Evolutionary conservation across 202 grass and related monocot genomes (phyloP).

Genomic region (Bolboschoenoplectus hybrid): DNA sequence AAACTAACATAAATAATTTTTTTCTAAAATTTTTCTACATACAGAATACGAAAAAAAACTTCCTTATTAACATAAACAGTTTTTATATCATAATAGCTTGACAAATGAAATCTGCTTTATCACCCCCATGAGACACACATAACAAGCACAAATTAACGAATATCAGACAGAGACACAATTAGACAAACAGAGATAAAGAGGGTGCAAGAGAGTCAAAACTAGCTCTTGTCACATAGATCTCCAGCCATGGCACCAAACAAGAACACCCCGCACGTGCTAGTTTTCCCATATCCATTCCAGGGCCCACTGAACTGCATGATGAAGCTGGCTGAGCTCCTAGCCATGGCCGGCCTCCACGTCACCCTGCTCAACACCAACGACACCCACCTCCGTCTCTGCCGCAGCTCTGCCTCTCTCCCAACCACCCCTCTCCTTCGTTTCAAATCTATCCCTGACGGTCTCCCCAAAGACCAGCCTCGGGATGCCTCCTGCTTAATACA

Average conservation of each 20-base stretch:
- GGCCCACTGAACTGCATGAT: slow-evolving; percentile 53
- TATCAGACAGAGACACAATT: too few relatives aligned
- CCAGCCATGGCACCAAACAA: slow-evolving; percentile 25
- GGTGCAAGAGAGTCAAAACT: not conserved
- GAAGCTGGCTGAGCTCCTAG: slow-evolving; percentile 41
- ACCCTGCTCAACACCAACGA: slow-evolving; percentile 62
- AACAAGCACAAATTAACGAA: too few relatives aligned
- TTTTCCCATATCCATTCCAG: slow-evolving; percentile 51
- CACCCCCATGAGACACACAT: too few relatives aligned
- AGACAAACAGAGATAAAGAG: not conserved
- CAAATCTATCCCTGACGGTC: slow-evolving; percentile 55
- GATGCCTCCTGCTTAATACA: slow-evolving; percentile 34
- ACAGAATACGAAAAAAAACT: too few relatives aligned
- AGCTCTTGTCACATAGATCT: not conserved
- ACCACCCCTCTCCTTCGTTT: slow-evolving; percentile 48
- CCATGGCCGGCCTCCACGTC: slow-evolving; percentile 42
- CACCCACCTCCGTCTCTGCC: slow-evolving; percentile 42
- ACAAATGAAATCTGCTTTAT: too few relatives aligned
- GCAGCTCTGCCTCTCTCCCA: not conserved
- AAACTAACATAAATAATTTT: too few relatives aligned
- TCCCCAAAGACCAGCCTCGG: slow-evolving; percentile 53
- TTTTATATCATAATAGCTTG: too few relatives aligned
- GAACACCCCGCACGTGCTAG: slow-evolving; percentile 44
- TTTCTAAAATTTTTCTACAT: too few relatives aligned
- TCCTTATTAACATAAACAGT: too few relatives aligned